Evolutionary conservation across 148 eudicot genomes (phyloP).

Genomic region (Camellia sinensis): DNA sequence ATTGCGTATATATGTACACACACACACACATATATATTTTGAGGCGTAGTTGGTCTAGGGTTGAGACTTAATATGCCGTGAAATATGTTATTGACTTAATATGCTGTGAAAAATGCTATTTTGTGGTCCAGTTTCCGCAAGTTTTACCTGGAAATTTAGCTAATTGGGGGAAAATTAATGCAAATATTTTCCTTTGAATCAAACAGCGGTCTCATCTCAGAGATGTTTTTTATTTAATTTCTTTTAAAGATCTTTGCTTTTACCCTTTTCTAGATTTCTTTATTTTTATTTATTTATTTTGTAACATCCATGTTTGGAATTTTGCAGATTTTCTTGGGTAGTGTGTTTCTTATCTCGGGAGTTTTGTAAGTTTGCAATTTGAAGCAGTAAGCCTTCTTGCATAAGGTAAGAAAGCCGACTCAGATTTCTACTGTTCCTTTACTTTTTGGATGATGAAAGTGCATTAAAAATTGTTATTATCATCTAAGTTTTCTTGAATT

Average conservation of each 20-base stretch:
- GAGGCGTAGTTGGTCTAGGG: background rate
- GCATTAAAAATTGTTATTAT: background rate
- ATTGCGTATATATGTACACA: background rate
- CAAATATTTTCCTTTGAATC: background rate
- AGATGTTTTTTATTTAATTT: too few relatives aligned
- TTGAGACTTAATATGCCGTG: background rate
- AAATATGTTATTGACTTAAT: background rate
- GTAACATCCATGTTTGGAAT: background rate
- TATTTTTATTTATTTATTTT: background rate
- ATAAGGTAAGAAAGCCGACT: slow-evolving; percentile 21
- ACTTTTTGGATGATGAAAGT: background rate
- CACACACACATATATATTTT: too few relatives aligned
- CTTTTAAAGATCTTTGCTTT: background rate
- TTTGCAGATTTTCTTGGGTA: slow-evolving; percentile 6
- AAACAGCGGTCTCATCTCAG: too few relatives aligned
- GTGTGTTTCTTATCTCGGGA: background rate
- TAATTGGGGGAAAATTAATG: background rate
- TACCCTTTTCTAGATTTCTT: background rate
- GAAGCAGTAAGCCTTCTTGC: background rate
- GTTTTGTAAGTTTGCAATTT: background rate
- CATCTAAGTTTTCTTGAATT: background rate
- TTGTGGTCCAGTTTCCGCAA: background rate
- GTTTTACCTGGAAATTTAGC: background rate
- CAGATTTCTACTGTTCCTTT: background rate
- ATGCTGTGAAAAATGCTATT: background rate